Base-by-base conservation (phyloP, 2,329 filamentous ascomycete species). In the Colletotrichum destructivum region DNA sequence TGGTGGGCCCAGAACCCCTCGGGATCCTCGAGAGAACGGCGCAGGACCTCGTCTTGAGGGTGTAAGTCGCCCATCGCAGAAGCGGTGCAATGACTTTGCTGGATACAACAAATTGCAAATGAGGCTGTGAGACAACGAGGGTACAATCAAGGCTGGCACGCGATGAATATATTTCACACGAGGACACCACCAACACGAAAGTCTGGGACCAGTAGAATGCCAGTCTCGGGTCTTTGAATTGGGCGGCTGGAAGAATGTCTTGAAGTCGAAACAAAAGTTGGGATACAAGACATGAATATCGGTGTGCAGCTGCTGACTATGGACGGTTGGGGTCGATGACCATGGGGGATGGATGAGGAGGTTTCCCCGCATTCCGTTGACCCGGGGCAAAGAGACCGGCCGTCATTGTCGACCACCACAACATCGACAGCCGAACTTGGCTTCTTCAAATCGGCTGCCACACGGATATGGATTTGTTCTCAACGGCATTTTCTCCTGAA, bases 1-100 rank as follows among this genome's bases (percentile, higher is more conserved):
- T 96, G 93, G 66, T 87, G 85, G 26, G 84, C 84, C 94, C 94
- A 97, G 83, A 97, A 97, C 7, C 83, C 78, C 73, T 93, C 88
- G 0, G 93, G 93, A 74, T 93, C 84, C n/a, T 82, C 80, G 60
- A 96, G 87, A 64, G 93, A 95, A 72, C 82, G 83, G 60, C 79
- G 79, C 54, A 88, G 84, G 73, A 86, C 82, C 60, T 85, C 82
- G 75, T 90, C 88, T 76, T 90, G 88, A n/a, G 80, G 81, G 75
- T 85, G 81, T 59, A 73, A 69, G 80, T 81, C 44, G 54, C 38
- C 47, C 60, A 67, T 56, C 9, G 35, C 47, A 23, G 23, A 35
- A 35, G 31, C 11, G 21, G 23, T 63, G 61, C 13, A 13, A 15
- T 15, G 49, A 13, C 16, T 21, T 52, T 46, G 35, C 16, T 64